Evolutionary conservation across 179 eudicot genomes (phyloP), one percentile per base, ranked within the genome.

Genomic region (Nepenthes alata): DNA sequence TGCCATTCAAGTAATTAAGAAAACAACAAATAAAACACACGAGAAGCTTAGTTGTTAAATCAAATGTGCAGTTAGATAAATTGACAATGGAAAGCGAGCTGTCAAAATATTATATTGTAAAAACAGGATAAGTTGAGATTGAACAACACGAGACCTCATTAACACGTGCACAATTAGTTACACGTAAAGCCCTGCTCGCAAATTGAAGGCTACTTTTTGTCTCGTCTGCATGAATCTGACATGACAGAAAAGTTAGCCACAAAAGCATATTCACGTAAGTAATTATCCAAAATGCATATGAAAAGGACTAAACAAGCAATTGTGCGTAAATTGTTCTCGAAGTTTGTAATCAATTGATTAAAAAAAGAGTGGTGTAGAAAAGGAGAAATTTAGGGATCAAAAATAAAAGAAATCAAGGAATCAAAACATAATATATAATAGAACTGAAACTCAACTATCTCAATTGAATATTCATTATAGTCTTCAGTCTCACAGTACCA

Each of bases 171-270:
- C 95, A 87, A 59, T 93, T 93, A 51, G 98, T 93, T 65, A 93
- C 96, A 55, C 84, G 89, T 67, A 93, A 77, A 67, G 98, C 98
- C 78, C 98, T 79, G 80, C 96, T 93, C 64, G 98, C 96, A 73
- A 93, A 93, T 66, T 89, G 98, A 59, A 93, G 96, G 64, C 95
- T 93, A 61, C 98, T 89, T 82, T 87, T 93, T 52, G 98, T 93
- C 83, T 93, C 98, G 66, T 93, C 98, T 53, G 96, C 95, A 75
- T 93, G 98, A 67, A 85, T 74, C 98, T 93, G 83, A 67, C 78
- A 75, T 61, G 56, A 72, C 61, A 63, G 34, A 55, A 45, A 7
- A 25, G 44, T 5, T 13, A 47, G 39, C 16, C 2, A 44, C 34
- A 7, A 25, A 63, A 53, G 58, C 44, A 64, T 35, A 63, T 35